Percentiles rank a stretch among this genome's conserved stretches.
Conservation (phyloP, 768 basidiomycete genomes). For the Suillus subalutaceus region DNA sequence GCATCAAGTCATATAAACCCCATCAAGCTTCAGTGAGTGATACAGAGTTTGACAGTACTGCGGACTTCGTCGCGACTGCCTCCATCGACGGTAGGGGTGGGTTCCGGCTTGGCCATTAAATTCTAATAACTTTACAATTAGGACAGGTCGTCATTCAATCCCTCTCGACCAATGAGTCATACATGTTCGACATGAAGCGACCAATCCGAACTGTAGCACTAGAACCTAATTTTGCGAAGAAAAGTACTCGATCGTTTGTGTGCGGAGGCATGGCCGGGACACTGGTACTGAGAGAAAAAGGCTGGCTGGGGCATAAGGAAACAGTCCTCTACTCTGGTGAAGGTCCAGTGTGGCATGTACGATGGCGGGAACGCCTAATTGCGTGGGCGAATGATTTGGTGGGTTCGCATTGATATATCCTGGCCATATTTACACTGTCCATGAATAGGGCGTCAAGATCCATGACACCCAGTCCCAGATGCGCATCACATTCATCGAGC, state of each 20-base stretch:
- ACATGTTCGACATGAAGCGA: conserved; percentile 88
- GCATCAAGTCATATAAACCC: conserved; percentile 88
- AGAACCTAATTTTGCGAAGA: conserved; percentile 88
- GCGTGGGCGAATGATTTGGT: conserved; percentile 97
- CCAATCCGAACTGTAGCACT: conserved; percentile 89
- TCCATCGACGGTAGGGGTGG: conserved; percentile 82
- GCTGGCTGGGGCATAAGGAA: conserved; percentile 96
- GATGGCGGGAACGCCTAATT: conserved; percentile 85
- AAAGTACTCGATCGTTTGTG: conserved; percentile 76
- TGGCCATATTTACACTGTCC: conserved; percentile 7
- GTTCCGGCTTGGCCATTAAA: neutral
- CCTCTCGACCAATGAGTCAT: conserved; percentile 74
- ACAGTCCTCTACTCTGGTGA: conserved; percentile 81
- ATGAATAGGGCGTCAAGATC: conserved; percentile 83
- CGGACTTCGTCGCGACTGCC: conserved; percentile 89
- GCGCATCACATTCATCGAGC: conserved; percentile 84
- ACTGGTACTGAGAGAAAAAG: conserved; percentile 88
- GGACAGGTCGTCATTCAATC: conserved; percentile 93
- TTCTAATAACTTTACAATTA: conserved; percentile 33
- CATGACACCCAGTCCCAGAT: conserved; percentile 81
- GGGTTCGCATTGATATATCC: conserved; percentile 29
- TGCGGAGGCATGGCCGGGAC: conserved; percentile 92
- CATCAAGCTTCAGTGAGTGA: conserved; percentile 88
- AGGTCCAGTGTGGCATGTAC: conserved; percentile 91
- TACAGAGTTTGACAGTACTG: conserved; percentile 80